phyloP scores from a whole-genome alignment of 768 basidiomycete species.

The Xerocomellus intermedius region DNA sequence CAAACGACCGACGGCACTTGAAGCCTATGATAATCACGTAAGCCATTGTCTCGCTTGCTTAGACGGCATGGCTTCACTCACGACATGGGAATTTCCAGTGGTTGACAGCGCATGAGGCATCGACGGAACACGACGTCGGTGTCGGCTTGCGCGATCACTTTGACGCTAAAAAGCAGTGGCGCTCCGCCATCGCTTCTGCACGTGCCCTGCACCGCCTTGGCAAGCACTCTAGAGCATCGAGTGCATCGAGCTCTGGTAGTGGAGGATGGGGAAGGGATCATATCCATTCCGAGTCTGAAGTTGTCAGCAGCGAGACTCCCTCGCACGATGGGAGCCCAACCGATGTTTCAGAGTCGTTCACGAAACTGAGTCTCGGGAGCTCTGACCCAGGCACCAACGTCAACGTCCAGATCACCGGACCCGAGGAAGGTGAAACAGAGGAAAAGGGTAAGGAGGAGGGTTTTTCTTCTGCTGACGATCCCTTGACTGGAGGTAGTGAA shows the following conservation, averaged over 20 bases:
- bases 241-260: slow-evolving; percentile 31
- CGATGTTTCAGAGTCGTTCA: slow-evolving; percentile 20
- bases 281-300: slow-evolving; percentile 22
- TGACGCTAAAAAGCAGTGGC: slow-evolving; percentile 72
- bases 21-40: slow-evolving; percentile 70
- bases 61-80: not conserved
- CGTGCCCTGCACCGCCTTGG: slow-evolving; percentile 38
- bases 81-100: slow-evolving; percentile 45
- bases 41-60: slow-evolving; percentile 20
- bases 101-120: slow-evolving; percentile 65
- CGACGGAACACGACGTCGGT: slow-evolving; percentile 72
- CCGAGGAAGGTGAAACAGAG: slow-evolving; percentile 25
- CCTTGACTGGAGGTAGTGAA: slow-evolving; percentile 22
- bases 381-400: slow-evolving; percentile 39
- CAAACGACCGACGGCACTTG: slow-evolving; percentile 66
- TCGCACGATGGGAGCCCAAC: slow-evolving; percentile 34
- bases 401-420: slow-evolving; percentile 40
- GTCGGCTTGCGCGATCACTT: slow-evolving; percentile 80
- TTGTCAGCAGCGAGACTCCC: slow-evolving; percentile 31
- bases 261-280: slow-evolving; percentile 39
- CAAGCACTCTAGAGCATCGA: slow-evolving; percentile 26
- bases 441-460: slow-evolving; percentile 25
- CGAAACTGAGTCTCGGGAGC: slow-evolving; percentile 30
- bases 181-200: slow-evolving; percentile 59
- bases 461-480: slow-evolving; percentile 15